Conservation (phyloP, 208 protist species). For the Crithidia expoeki region DNA sequence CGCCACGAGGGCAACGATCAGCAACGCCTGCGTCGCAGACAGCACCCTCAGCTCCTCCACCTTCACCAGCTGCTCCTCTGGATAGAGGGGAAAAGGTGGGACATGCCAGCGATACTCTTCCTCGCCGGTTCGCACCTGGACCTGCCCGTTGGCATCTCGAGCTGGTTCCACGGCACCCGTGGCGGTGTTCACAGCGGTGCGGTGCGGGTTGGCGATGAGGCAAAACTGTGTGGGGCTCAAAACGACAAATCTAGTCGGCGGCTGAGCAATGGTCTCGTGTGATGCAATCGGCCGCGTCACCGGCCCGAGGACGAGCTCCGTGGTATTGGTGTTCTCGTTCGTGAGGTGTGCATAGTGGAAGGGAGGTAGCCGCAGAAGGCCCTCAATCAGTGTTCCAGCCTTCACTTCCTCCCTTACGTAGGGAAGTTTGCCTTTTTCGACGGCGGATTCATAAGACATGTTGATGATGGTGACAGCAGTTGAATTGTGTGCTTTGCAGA, state of each 20-base stretch:
- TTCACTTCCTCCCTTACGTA: neutral
- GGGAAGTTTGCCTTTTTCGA: neutral
- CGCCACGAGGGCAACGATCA: constrained; percentile 56
- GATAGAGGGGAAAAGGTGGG: constrained; percentile 92
- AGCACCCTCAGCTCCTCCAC: constrained; percentile 73
- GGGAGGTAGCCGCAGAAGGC: constrained; percentile 54
- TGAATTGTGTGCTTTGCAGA: neutral
- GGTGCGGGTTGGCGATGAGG: constrained; percentile 63
- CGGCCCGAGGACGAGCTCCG: constrained; percentile 65
- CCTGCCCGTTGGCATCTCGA: constrained; percentile 75
- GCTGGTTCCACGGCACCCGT: constrained; percentile 34
- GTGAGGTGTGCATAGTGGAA: constrained; percentile 80
- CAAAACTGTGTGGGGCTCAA: constrained; percentile 62
- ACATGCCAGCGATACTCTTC: constrained; percentile 79
- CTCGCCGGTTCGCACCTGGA: constrained; percentile 82
- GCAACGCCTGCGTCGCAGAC: constrained; percentile 41
- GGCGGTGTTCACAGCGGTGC: constrained; percentile 21
- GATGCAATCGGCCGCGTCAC: constrained; percentile 44
- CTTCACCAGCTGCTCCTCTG: constrained; percentile 74
- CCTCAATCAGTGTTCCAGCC: neutral
- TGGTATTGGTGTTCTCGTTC: constrained; percentile 70
- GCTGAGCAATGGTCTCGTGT: constrained; percentile 50
- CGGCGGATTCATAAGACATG: neutral
- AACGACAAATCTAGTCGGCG: constrained; percentile 57
- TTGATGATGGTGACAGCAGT: neutral